These are phyloP conservation scores for Mycena floridula DNA, from an alignment of 768 basidiomycete genomes.

Conservation along the genomic window DNA sequence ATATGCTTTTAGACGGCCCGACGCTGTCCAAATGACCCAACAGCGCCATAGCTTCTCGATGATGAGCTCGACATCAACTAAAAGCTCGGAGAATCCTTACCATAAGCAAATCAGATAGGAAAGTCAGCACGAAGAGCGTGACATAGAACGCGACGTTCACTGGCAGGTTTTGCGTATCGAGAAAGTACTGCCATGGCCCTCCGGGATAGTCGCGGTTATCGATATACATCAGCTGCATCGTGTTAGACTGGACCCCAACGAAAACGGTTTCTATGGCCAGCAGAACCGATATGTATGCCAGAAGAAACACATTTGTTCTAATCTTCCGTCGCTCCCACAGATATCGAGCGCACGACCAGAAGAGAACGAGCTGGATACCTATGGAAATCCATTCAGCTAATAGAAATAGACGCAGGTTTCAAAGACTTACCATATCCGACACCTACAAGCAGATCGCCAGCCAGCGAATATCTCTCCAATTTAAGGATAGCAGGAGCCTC, in stretches of 20 bases:
- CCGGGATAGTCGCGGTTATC: conserved; percentile 24
- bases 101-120: conserved; percentile 36
- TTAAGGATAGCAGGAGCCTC: no score
- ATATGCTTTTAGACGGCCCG: conserved; percentile 24
- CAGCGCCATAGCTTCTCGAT: conserved; percentile 36
- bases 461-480: conserved; percentile 3
- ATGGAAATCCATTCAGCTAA: no score
- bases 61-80: not conserved
- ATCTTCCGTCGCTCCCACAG: conserved; percentile 30
- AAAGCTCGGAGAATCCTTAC: conserved; percentile 17
- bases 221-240: conserved; percentile 34
- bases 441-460: conserved; percentile 2
- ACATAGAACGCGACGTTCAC: conserved; percentile 39
- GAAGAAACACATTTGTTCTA: conserved; percentile 23
- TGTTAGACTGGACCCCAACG: conserved; percentile 31
- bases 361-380: conserved; percentile 36
- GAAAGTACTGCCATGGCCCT: conserved; percentile 40
- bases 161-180: conserved; percentile 31
- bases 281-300: conserved; percentile 32
- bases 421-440: conserved; percentile 5
- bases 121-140: conserved; percentile 35
- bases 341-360: conserved; percentile 25
- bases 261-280: conserved; percentile 32
- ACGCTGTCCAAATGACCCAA: conserved; percentile 38
- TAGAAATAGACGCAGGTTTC: no score